Conservation (phyloP, 225 moss, liverwort and hornwort genomes). For the Asterella californica region DNA sequence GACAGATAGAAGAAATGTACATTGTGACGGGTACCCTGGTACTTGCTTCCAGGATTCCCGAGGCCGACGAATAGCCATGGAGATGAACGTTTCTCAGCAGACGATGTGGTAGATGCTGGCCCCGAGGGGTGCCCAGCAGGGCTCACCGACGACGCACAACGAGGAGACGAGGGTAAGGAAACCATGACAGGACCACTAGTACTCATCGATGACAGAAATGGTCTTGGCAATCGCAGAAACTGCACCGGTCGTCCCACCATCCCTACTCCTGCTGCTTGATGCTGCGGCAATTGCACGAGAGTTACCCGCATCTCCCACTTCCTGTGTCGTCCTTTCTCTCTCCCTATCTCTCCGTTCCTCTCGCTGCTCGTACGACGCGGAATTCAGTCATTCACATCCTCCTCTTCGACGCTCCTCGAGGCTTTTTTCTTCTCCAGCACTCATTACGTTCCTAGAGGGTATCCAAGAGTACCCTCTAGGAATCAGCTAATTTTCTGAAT, state of each 20-base stretch:
- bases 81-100: slow-evolving; percentile 43
- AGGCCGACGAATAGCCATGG: slow-evolving; percentile 96
- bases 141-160: slow-evolving; percentile 24
- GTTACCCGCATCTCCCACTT: slow-evolving; percentile 40
- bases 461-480: too few species aligned
- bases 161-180: slow-evolving; percentile 26
- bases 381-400: too few species aligned
- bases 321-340: too few species aligned
- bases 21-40: slow-evolving; percentile 96
- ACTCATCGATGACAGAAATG: not conserved
- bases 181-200: slow-evolving; percentile 11
- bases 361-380: too few species aligned
- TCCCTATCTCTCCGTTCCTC: too few species aligned
- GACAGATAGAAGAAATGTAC: slow-evolving; percentile 30
- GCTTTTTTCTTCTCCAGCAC: too few species aligned
- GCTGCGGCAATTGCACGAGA: slow-evolving; percentile 44
- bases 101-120: slow-evolving; percentile 25
- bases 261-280: slow-evolving; percentile 34
- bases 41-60: slow-evolving; percentile 93
- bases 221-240: slow-evolving; percentile 25
- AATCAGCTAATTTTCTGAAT: too few species aligned
- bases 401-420: too few species aligned
- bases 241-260: slow-evolving; percentile 30
- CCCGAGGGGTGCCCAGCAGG: slow-evolving; percentile 12
- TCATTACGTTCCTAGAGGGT: too few species aligned